phyloP scores from a whole-genome alignment of 768 basidiomycete genomes.

The Lyophyllum shimeji region DNA sequence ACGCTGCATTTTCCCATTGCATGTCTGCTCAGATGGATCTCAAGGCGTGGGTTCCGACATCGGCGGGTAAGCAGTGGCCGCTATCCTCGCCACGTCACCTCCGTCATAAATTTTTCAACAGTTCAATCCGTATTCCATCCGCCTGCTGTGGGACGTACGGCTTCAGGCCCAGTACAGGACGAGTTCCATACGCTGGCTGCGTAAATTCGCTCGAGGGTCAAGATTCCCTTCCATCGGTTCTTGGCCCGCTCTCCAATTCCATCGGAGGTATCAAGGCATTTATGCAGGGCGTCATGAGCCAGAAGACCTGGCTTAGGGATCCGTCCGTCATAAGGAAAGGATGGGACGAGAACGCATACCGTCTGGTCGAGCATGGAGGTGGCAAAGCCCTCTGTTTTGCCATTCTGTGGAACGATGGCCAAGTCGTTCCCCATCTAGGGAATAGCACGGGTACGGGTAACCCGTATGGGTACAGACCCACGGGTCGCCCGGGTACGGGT shows the following conservation, averaged over 20 bases:
- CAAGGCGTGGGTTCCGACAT: constrained; percentile 80
- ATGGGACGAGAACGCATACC: constrained; percentile 63
- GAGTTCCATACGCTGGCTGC: constrained; percentile 70
- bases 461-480: too few relatives aligned
- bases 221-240: constrained; percentile 67
- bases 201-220: constrained; percentile 69
- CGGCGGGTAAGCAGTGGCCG: constrained; percentile 53
- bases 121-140: constrained; percentile 71
- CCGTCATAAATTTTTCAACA: constrained; percentile 19
- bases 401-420: constrained; percentile 67
- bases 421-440: constrained; percentile 54
- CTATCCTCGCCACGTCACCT: background rate
- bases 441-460: too few relatives aligned
- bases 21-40: constrained; percentile 6
- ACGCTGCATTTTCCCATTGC: background rate
- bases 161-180: constrained; percentile 65
- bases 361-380: constrained; percentile 54
- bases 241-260: constrained; percentile 68
- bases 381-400: constrained; percentile 55
- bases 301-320: constrained; percentile 67
- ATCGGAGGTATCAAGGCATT: constrained; percentile 65
- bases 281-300: constrained; percentile 58
- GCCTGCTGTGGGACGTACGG: constrained; percentile 71
- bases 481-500: too few relatives aligned
- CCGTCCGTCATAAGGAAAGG: constrained; percentile 54